phyloP scores from a whole-genome alignment of 2,329 filamentous ascomycete species.

The Geosmithia flava region DNA sequence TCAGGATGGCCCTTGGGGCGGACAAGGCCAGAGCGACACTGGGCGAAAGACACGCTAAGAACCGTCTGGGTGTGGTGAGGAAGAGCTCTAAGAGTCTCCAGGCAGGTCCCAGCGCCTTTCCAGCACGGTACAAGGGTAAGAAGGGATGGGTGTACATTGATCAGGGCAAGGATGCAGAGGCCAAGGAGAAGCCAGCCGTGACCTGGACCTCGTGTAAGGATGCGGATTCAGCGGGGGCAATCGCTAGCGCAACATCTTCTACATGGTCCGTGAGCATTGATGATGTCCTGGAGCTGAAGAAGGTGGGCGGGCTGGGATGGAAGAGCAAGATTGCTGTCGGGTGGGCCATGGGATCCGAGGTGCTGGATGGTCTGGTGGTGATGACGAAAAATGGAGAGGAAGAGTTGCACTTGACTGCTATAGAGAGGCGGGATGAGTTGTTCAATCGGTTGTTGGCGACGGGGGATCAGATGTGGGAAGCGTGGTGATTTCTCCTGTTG shows the following conservation, averaged over 20 bases:
- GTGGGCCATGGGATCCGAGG: slow-evolving; percentile 61
- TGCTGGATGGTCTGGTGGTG: slow-evolving; percentile 65
- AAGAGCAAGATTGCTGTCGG: slow-evolving; percentile 74
- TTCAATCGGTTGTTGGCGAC: slow-evolving; percentile 71
- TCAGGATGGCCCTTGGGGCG: slow-evolving; percentile 60
- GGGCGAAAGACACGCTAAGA: slow-evolving; percentile 45
- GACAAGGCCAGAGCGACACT: slow-evolving; percentile 59
- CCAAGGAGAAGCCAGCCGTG: slow-evolving; percentile 56
- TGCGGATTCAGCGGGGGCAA: slow-evolving; percentile 23
- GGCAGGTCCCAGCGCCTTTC: slow-evolving; percentile 64
- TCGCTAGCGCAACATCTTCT: too few relatives aligned
- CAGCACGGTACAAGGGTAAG: slow-evolving; percentile 55
- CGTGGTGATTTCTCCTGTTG: slow-evolving; percentile 37
- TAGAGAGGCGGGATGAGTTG: slow-evolving; percentile 61
- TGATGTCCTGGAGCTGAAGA: slow-evolving; percentile 63
- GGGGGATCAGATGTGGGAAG: slow-evolving; percentile 74
- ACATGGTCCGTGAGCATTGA: slow-evolving; percentile 58
- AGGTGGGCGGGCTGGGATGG: slow-evolving; percentile 73
- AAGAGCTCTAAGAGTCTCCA: slow-evolving; percentile 11
- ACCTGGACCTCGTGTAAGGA: slow-evolving; percentile 43
- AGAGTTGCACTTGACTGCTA: slow-evolving; percentile 53
- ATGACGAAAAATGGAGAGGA: slow-evolving; percentile 42
- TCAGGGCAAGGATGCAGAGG: slow-evolving; percentile 43
- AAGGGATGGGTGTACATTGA: slow-evolving; percentile 61
- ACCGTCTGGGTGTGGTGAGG: slow-evolving; percentile 57